A percentile compares a stretch with the other conserved stretches of the same genome.
Conservation (phyloP, 1,284 basidiomycete genomes). For the Apiotrichum gracile region DNA sequence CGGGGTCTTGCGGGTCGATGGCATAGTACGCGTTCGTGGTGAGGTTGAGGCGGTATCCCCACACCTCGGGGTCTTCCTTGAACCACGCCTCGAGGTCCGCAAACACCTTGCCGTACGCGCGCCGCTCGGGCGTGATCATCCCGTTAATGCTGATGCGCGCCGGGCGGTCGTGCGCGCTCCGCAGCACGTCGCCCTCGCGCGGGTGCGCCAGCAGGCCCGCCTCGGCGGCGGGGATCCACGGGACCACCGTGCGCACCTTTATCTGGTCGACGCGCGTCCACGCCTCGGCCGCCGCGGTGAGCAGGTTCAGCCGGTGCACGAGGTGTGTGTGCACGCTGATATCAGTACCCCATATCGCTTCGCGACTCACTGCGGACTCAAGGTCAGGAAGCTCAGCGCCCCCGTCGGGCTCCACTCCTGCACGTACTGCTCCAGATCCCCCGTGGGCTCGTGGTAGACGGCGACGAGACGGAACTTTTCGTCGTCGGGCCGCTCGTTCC, state of each 20-base stretch:
- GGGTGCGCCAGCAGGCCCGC: neutral
- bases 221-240: neutral
- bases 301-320: neutral
- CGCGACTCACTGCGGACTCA: neutral
- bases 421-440: neutral
- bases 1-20: neutral
- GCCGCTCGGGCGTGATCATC: neutral
- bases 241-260: neutral
- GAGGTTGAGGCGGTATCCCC: neutral
- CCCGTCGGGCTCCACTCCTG: neutral
- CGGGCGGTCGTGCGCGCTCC: neutral
- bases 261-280: neutral
- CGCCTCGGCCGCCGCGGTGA: neutral
- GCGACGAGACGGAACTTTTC: slow-evolving; percentile 1
- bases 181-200: neutral
- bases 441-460: slow-evolving; percentile 2
- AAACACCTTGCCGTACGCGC: neutral
- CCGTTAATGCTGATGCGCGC: neutral
- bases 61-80: neutral
- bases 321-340: neutral
- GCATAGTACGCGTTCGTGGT: neutral
- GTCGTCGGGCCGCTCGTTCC: neutral
- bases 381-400: neutral
- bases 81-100: neutral
- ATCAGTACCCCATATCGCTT: too few relatives aligned